These are phyloP conservation scores for Globisporangium recalcitrans DNA, from an alignment of 352 stramenopile genomes.

Conservation along the genomic window DNA sequence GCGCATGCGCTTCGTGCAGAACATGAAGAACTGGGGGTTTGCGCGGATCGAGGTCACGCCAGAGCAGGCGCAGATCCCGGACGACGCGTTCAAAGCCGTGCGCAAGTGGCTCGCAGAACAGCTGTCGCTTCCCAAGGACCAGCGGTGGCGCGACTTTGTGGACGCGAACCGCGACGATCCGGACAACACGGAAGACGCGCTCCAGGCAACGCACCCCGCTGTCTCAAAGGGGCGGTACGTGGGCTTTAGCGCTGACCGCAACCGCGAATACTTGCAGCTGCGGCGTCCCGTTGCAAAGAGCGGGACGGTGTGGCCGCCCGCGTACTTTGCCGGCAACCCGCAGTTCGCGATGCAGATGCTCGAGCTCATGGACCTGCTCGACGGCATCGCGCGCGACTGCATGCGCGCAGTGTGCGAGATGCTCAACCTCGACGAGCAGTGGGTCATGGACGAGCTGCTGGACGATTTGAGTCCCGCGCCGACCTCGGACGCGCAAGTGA, in stretches of 20 bases:
- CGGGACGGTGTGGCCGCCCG: slow-evolving; percentile 70
- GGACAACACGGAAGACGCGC: slow-evolving; percentile 14
- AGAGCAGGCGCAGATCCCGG: slow-evolving; percentile 55
- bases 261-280: slow-evolving; percentile 78
- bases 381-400: slow-evolving; percentile 63
- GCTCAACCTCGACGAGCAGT: slow-evolving; percentile 57
- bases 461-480: slow-evolving; percentile 44
- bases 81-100: slow-evolving; percentile 49
- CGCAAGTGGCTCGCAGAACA: slow-evolving; percentile 58
- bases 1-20: slow-evolving; percentile 55
- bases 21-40: slow-evolving; percentile 72
- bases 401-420: slow-evolving; percentile 72
- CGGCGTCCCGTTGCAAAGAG: slow-evolving; percentile 54
- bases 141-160: slow-evolving; percentile 72
- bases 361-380: slow-evolving; percentile 48
- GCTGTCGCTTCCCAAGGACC: slow-evolving; percentile 33
- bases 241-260: slow-evolving; percentile 64
- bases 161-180: slow-evolving; percentile 24
- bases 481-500: slow-evolving; percentile 20
- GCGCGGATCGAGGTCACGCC: slow-evolving; percentile 56
- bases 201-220: slow-evolving; percentile 27
- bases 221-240: slow-evolving; percentile 69
- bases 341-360: slow-evolving; percentile 61
- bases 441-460: slow-evolving; percentile 62
- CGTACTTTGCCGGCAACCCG: slow-evolving; percentile 52